phyloP scores from a whole-genome alignment of 108 stramenopile species.

The Cyclotella baltica region DNA sequence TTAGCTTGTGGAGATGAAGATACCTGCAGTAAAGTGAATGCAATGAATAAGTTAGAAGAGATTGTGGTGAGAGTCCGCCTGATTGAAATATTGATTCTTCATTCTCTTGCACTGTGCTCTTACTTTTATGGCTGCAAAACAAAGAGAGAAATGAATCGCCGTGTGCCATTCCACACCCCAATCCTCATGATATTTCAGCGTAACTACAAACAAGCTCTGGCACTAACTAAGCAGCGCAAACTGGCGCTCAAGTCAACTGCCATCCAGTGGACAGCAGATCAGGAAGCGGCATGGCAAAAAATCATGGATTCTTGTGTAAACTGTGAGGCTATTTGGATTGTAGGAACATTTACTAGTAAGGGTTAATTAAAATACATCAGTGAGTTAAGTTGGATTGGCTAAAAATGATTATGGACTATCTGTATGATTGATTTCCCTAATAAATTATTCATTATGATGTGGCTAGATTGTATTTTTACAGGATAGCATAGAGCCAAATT shows the following conservation, averaged over 20 bases:
- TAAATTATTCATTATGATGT: too few species aligned
- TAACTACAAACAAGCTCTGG: conserved; percentile 47
- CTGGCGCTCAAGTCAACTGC: conserved; percentile 61
- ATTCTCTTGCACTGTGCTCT: conserved; percentile 15
- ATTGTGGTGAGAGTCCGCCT: conserved; percentile 41
- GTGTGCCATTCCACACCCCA: conserved; percentile 33
- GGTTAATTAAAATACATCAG: not conserved
- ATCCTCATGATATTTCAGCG: conserved; percentile 72
- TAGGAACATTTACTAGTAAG: not conserved
- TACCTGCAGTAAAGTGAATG: conserved; percentile 19
- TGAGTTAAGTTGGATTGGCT: too few species aligned
- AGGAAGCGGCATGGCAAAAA: conserved; percentile 57
- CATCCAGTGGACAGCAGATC: conserved; percentile 58
- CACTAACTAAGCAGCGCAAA: conserved; percentile 48
- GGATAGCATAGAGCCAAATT: not conserved
- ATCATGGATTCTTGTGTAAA: conserved; percentile 43
- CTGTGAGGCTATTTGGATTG: conserved; percentile 70
- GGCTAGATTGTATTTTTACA: too few species aligned
- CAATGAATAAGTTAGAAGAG: conserved; percentile 36
- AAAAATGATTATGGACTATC: too few species aligned
- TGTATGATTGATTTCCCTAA: too few species aligned
- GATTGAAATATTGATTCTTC: not conserved
- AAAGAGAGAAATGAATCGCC: conserved; percentile 27
- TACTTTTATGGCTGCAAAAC: conserved; percentile 10
- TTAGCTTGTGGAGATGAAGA: conserved; percentile 23